Evolutionary conservation across 768 basidiomycete species (phyloP).

Genomic region (Trametes gibbosa): DNA sequence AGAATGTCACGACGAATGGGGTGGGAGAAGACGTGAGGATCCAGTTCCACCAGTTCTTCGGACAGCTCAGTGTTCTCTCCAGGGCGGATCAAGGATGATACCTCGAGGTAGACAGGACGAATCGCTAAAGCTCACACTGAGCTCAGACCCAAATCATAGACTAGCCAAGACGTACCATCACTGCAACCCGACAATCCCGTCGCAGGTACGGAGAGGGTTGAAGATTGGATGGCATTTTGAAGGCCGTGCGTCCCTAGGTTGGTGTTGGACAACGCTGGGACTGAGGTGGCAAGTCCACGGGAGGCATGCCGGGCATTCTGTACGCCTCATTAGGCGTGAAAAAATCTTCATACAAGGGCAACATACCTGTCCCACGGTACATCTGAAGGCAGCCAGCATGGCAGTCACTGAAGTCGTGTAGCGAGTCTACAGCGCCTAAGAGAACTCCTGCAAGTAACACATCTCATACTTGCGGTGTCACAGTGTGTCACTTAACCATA

Average conservation of each 20-base stretch:
- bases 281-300: constrained; percentile 21
- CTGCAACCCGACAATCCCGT: neutral
- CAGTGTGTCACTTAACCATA: neutral
- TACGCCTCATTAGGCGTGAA: neutral
- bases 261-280: neutral
- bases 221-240: neutral
- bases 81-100: constrained; percentile 56
- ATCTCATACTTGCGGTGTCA: too few relatives aligned
- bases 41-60: constrained; percentile 56
- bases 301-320: constrained; percentile 2
- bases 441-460: neutral
- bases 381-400: constrained; percentile 28
- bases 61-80: constrained; percentile 40
- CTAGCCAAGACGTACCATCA: neutral
- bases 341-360: neutral
- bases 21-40: constrained; percentile 83
- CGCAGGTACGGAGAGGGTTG: neutral
- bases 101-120: constrained; percentile 56
- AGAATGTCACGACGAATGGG: constrained; percentile 91
- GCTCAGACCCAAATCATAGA: constrained; percentile 29
- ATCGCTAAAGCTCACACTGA: constrained; percentile 31
- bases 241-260: neutral
- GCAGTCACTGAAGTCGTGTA: constrained; percentile 1
- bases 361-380: constrained; percentile 25
- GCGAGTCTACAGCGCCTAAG: neutral